Base-by-base conservation (phyloP, 73 alveolate species). In the Uronychia setigera region DNA sequence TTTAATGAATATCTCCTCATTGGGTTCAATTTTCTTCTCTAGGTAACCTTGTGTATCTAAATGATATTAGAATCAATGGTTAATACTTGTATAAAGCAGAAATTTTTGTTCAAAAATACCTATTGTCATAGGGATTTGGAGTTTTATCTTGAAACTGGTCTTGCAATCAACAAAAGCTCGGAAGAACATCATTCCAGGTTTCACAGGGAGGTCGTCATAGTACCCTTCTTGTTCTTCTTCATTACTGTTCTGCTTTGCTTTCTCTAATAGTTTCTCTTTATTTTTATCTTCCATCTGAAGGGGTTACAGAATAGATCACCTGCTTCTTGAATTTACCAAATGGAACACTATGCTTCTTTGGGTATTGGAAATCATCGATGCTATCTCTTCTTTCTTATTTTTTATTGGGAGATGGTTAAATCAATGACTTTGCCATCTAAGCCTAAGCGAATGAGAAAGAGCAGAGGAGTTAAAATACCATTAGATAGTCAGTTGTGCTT, bases 201-300 rank as follows among this genome's bases (percentile, higher is more conserved):
- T 88, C 1, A 88, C 59, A 46, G 94, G 94, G 29, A 88, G 83
- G n/a, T 32, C 19, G 31, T 88, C 87, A 76, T 88, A 88, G 46
- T 88, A 88, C 32, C 74, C 1, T 78, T 46, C n/a, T 19, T 11
- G 5, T 5, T 46, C 19, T 46, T 11, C n/a, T 5, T 19, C 67
- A 46, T 19, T 46, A 46, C 5, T 11, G 19, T 11, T 46, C 67
- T n/a, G n/a, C n/a, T n/a, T n/a, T n/a, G 67, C 67, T 19, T 46
- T 46, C n/a, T 46, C 67, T 11, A 46, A 19, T 46, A 46, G 67
- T 19, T 46, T 46, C 67, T 46, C n/a, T 5, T 46, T 5, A 11
- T 46, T 46, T 19, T 46, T 46, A 19, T 19, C 19, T 5, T 46
- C n/a, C 5, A 46, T 46, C 67, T 46, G 19, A 11, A 11, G 67